Base-by-base conservation (phyloP, 768 basidiomycete genomes). In the Brasilioporus rufonigricans region DNA sequence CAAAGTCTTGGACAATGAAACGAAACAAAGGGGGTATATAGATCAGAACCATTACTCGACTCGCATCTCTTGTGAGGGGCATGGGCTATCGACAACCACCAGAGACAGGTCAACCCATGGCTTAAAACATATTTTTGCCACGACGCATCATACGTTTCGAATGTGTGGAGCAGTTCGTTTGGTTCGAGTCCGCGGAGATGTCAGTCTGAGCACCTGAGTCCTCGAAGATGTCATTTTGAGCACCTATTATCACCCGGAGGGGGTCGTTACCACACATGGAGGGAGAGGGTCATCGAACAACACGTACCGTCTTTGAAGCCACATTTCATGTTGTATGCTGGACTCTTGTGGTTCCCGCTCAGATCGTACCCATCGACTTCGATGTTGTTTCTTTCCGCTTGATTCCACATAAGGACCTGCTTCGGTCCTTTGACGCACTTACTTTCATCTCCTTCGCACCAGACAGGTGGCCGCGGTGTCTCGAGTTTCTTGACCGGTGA, bases 201-300 rank as follows among this genome's bases (percentile, higher is more conserved):
- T n/a, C n/a, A n/a, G n/a, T n/a, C n/a, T n/a, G n/a, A n/a, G n/a
- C n/a, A n/a, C n/a, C n/a, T n/a, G n/a, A n/a, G n/a, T n/a, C 26
- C 38, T 39, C 54, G 6, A 64, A 64, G 9, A 65, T 64, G 27
- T 65, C 64, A 0, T 29, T 21, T 29, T 64, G 63, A 14, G 60
- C 33, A 23, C 63, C 63, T 64, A 19, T 56, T 6, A 39, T 54
- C 5, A 11, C 11, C 23, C 32, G n/a, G n/a, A n/a, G 32, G 10
- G 11, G 10, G 10, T 33, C 32, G 32, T 38, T 16, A 38, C 13
- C 36, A 38, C 18, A n/a, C 16, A 38, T n/a, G 16, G 18, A 38
- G 7, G 8, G 12, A 38, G 36, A n/a, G 36, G 18, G 18, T n/a
- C 0, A 21, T 9, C 8, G 32, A 8, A 14, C 35, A n/a, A 9